Evolutionary conservation across 208 protist genomes (phyloP).

Genomic region (Acanthamoeba healyi): DNA sequence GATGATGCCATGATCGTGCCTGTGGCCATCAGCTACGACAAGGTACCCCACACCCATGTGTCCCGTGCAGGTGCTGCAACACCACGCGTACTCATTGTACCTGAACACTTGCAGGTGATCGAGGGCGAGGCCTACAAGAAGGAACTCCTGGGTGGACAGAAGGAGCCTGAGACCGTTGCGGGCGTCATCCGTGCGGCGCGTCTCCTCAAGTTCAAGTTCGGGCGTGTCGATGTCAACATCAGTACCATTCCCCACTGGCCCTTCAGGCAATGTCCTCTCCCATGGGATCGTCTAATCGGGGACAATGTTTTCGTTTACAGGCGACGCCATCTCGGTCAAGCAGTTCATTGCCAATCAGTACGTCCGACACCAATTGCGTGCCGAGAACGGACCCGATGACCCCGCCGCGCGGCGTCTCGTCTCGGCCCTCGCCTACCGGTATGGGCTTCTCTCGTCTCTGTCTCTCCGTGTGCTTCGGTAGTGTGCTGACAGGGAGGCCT

Average conservation of each 20-base stretch:
- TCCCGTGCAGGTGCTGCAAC: too few relatives aligned
- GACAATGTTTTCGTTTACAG: not conserved
- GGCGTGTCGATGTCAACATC: slow-evolving; percentile 60
- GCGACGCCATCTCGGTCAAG: slow-evolving; percentile 27
- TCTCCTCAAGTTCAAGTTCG: slow-evolving; percentile 61
- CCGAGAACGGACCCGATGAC: slow-evolving; percentile 20
- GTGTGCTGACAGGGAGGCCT: not conserved
- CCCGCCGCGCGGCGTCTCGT: slow-evolving; percentile 11
- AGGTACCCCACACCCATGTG: slow-evolving; percentile 14
- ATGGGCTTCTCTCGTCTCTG: not conserved
- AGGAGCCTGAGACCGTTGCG: slow-evolving; percentile 37
- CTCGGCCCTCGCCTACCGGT: slow-evolving; percentile 39
- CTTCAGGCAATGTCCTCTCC: too few relatives aligned
- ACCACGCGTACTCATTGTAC: too few relatives aligned
- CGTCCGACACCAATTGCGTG: not conserved
- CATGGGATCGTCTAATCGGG: not conserved
- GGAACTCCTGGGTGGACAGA: slow-evolving; percentile 78
- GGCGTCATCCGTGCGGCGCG: not conserved
- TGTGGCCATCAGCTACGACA: slow-evolving; percentile 82
- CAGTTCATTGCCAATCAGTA: slow-evolving; percentile 38
- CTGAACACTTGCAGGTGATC: not conserved
- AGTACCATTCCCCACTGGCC: not conserved
- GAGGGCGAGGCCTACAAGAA: slow-evolving; percentile 77
- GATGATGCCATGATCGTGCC: slow-evolving; percentile 80
- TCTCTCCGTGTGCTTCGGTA: not conserved